Conservation (phyloP, 805 yeast species). For the Cyberlindnera euphorbiae region DNA sequence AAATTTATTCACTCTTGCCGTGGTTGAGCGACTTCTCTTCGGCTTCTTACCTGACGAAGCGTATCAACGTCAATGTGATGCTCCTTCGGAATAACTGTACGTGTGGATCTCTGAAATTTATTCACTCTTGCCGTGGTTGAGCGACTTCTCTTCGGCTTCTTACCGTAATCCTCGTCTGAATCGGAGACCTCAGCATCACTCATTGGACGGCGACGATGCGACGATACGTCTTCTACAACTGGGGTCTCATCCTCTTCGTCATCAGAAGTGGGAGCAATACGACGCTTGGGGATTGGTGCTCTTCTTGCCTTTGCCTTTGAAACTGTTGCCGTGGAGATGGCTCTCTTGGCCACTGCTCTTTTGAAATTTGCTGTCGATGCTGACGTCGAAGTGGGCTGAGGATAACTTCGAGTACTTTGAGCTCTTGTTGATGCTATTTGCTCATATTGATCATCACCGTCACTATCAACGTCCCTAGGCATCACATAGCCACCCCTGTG, state of each 20-base stretch:
- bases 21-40: too few relatives aligned
- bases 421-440: neutral
- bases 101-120: slow-evolving; percentile 9
- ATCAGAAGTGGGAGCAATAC: slow-evolving; percentile 4
- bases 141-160: slow-evolving; percentile 3
- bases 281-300: slow-evolving; percentile 3
- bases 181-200: neutral
- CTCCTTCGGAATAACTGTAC: slow-evolving; percentile 4
- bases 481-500: slow-evolving; percentile 2
- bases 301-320: slow-evolving; percentile 5
- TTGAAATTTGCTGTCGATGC: too few relatives aligned
- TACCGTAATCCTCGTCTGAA: neutral
- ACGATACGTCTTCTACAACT: neutral
- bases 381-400: too few relatives aligned
- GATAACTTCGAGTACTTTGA: too few relatives aligned
- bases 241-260: slow-evolving; percentile 4
- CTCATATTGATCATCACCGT: slow-evolving; percentile 5
- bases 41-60: slow-evolving; percentile 12
- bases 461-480: slow-evolving; percentile 6
- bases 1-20: slow-evolving; percentile 11
- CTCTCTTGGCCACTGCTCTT: slow-evolving; percentile 4
- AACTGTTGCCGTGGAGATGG: neutral
- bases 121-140: too few relatives aligned
- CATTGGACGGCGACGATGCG: neutral
- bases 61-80: slow-evolving; percentile 17